Evolutionary conservation across 2,329 filamentous ascomycete species (phyloP), one percentile per base, ranked within the genome.

Genomic region (Colletotrichum siamense): DNA sequence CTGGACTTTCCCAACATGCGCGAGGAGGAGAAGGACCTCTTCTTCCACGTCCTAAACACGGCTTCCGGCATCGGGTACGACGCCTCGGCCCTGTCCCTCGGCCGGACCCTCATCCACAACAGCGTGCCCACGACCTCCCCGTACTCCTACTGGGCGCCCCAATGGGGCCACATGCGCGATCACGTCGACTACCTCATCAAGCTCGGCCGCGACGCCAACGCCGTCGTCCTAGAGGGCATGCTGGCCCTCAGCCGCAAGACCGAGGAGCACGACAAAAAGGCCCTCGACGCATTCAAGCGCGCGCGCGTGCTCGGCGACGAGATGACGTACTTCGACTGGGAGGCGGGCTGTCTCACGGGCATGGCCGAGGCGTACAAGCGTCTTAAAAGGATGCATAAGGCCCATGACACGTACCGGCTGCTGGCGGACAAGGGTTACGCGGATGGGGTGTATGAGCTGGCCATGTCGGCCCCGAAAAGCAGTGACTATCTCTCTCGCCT

Each of bases 161-260:
- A 74, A n/a, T 76, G 82, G 15, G 69, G 28, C 8, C 71, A 70
- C 6, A 66, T 79, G 5, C 82, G 84, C 67, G 66, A 75, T 2
- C 82, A 81, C 18, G 85, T 85, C 78, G 80, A 78, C 76, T 66
- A 80, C 30, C 77, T 87, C 12, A 79, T 85, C 32, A 59, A 78
- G 15, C 71, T 77, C 34, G 82, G 79, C 30, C 80, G 78, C n/a
- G 80, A 87, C 49, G 79, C 84, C 5, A 80, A 87, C 61, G 86
- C 84, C 36, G 79, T 86, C 26, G 81, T 82, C 6, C 78, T 81
- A 10, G 81, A 86, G 57, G 86, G 75, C 44, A 62, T 72, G 34
- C 16, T 76, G 18, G 52, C 71, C 57, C 26, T 75, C 18, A 4
- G 26, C 24, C 44, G 30, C 28, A n/a, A 49, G 36, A 59, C 34